A percentile compares a stretch with the other conserved stretches of the same genome.
phyloP scores from a whole-genome alignment of 345 rosid species.

The Geranium rotundifolium region DNA sequence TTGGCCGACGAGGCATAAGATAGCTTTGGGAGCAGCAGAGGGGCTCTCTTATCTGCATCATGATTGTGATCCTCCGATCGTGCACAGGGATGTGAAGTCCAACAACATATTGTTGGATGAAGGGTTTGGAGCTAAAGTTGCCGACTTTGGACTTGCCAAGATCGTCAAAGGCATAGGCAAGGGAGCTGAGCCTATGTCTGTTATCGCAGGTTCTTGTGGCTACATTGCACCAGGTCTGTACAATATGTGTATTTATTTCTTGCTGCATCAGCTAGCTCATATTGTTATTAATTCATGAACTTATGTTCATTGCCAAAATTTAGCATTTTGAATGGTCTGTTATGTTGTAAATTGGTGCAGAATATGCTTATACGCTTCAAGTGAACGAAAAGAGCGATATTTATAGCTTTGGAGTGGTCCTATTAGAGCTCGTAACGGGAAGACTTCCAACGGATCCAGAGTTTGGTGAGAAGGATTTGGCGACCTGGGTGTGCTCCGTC shows the following conservation, averaged over 20 bases:
- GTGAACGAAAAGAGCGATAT: slow-evolving; percentile 94
- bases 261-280: no score
- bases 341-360: slow-evolving; percentile 22
- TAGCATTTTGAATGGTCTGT: not conserved
- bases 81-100: slow-evolving; percentile 87
- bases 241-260: not conserved
- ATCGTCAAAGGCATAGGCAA: slow-evolving; percentile 31
- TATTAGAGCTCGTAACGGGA: slow-evolving; percentile 74
- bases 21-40: slow-evolving; percentile 72
- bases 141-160: slow-evolving; percentile 90
- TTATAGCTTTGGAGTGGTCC: slow-evolving; percentile 81
- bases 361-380: slow-evolving; percentile 72
- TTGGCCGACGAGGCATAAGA: slow-evolving; percentile 63
- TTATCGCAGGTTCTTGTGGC: slow-evolving; percentile 77
- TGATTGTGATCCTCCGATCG: slow-evolving; percentile 83
- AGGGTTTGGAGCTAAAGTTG: slow-evolving; percentile 65
- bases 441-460: slow-evolving; percentile 54
- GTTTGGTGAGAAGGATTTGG: slow-evolving; percentile 71
- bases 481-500: slow-evolving; percentile 53
- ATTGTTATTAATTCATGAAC: no score
- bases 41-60: slow-evolving; percentile 90
- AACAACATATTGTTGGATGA: slow-evolving; percentile 69
- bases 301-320: no score
- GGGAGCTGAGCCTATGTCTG: slow-evolving; percentile 66
- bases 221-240: slow-evolving; percentile 88